A percentile compares a stretch with the other conserved stretches of the same genome.
These are phyloP conservation scores for Calonectria multiphialidica DNA, from an alignment of 2,329 filamentous ascomycete species.

Conservation along the genomic window DNA sequence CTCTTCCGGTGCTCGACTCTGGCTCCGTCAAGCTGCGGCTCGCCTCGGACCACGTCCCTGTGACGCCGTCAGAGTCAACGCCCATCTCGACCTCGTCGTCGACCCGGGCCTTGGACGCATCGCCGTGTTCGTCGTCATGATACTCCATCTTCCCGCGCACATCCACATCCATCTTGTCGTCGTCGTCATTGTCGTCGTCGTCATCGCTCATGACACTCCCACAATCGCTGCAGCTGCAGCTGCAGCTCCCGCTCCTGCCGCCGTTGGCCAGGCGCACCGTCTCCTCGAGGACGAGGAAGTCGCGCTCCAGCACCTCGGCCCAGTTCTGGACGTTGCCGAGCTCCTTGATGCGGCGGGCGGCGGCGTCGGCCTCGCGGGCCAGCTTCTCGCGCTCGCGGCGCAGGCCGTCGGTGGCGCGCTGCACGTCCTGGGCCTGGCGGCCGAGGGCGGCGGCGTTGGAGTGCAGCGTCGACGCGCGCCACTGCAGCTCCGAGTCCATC, in stretches of 20 bases:
- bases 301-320: constrained; percentile 83
- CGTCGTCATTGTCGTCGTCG: constrained; percentile 23
- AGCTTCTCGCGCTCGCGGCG: constrained; percentile 75
- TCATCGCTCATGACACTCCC: constrained; percentile 33
- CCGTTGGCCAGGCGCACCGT: constrained; percentile 68
- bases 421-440: constrained; percentile 76
- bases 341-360: constrained; percentile 78
- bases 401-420: constrained; percentile 69
- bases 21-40: constrained; percentile 53
- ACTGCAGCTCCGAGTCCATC: constrained; percentile 76
- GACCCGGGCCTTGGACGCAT: constrained; percentile 24
- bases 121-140: constrained; percentile 4
- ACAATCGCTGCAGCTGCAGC: constrained; percentile 51
- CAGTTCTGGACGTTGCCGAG: constrained; percentile 87
- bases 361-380: constrained; percentile 72
- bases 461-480: constrained; percentile 78
- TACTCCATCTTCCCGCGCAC: constrained; percentile 25
- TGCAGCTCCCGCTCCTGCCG: constrained; percentile 49
- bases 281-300: constrained; percentile 74
- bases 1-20: constrained; percentile 50
- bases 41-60: constrained; percentile 50
- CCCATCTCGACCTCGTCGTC: constrained; percentile 35
- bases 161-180: constrained; percentile 35
- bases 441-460: constrained; percentile 74
- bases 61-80: constrained; percentile 36